A percentile compares a stretch with the other conserved stretches of the same genome.
Conservation (phyloP, 208 protist genomes). For the Borovskyia barvae region DNA sequence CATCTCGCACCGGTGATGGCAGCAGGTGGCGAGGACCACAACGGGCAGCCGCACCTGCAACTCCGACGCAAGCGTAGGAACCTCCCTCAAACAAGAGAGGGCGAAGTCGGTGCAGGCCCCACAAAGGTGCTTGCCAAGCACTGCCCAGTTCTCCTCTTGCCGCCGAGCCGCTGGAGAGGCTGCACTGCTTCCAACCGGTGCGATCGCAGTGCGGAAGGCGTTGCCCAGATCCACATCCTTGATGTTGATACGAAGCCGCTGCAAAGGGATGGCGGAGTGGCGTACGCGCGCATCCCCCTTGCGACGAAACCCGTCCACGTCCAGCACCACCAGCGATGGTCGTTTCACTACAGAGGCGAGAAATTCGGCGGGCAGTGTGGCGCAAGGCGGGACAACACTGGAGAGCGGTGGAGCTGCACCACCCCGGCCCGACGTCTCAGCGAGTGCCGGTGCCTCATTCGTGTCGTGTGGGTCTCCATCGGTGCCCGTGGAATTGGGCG, state of each 20-base stretch:
- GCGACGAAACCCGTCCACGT: slow-evolving; percentile 65
- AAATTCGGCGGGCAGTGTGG: too few relatives aligned
- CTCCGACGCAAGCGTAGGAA: background rate
- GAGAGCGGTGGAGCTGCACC: too few relatives aligned
- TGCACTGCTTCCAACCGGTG: background rate
- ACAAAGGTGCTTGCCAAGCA: slow-evolving; percentile 78
- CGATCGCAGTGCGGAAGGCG: slow-evolving; percentile 28
- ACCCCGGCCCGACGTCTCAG: too few relatives aligned
- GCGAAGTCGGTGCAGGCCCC: slow-evolving; percentile 82
- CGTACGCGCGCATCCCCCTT: slow-evolving; percentile 71
- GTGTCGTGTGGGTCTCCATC: too few relatives aligned
- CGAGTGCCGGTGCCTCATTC: background rate
- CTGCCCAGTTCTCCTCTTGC: slow-evolving; percentile 30
- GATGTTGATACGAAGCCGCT: slow-evolving; percentile 70
- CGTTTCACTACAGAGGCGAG: slow-evolving; percentile 6
- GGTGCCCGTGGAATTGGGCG: too few relatives aligned
- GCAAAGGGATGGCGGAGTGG: slow-evolving; percentile 38
- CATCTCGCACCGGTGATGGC: slow-evolving; percentile 76
- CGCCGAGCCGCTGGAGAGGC: background rate
- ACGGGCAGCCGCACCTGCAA: slow-evolving; percentile 24
- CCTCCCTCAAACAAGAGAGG: slow-evolving; percentile 53
- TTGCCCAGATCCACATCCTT: slow-evolving; percentile 63
- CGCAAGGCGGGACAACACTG: too few relatives aligned
- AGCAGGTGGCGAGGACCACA: slow-evolving; percentile 74
- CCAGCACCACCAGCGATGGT: slow-evolving; percentile 53